phyloP scores from a whole-genome alignment of 2,329 filamentous ascomycete genomes.

The Neurospora crassa region DNA sequence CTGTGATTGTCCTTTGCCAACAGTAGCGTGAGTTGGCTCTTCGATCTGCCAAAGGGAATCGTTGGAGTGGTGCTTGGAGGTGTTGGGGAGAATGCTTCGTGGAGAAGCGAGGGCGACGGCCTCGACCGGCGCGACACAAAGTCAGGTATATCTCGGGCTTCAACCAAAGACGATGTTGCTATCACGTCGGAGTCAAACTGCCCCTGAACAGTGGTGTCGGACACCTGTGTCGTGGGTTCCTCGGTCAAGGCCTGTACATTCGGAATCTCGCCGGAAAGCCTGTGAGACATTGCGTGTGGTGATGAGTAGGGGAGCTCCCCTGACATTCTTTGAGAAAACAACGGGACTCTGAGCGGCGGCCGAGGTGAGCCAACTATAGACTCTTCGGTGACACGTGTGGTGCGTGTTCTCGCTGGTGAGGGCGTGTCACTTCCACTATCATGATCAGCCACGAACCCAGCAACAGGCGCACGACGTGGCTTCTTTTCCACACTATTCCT shows the following conservation, averaged over 20 bases:
- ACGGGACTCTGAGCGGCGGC: background rate
- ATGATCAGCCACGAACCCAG: slow-evolving; percentile 14
- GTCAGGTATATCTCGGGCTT: slow-evolving; percentile 16
- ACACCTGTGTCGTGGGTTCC: slow-evolving; percentile 11
- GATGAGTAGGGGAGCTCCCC: background rate
- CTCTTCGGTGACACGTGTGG: background rate
- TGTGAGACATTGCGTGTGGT: slow-evolving; percentile 6
- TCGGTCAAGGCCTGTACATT: slow-evolving; percentile 13
- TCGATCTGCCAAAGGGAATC: slow-evolving; percentile 46
- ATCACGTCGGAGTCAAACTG: slow-evolving; percentile 20
- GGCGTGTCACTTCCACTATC: background rate
- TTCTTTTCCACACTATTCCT: background rate
- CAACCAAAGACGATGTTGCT: slow-evolving; percentile 9
- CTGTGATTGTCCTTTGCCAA: slow-evolving; percentile 41
- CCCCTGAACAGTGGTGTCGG: slow-evolving; percentile 17
- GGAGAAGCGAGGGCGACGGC: slow-evolving; percentile 22
- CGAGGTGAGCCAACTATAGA: background rate
- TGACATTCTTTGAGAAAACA: background rate
- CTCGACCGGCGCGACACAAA: slow-evolving; percentile 9
- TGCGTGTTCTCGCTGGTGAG: slow-evolving; percentile 4
- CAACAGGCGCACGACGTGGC: slow-evolving; percentile 8
- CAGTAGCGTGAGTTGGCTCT: slow-evolving; percentile 49
- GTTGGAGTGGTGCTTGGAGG: slow-evolving; percentile 34
- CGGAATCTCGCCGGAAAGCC: slow-evolving; percentile 9
- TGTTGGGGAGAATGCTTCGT: slow-evolving; percentile 36